Percentiles rank a stretch among this genome's conserved stretches.
These are phyloP conservation scores for Teunomyces funiuensis DNA, from an alignment of 805 yeast genomes.

Conservation along the genomic window DNA sequence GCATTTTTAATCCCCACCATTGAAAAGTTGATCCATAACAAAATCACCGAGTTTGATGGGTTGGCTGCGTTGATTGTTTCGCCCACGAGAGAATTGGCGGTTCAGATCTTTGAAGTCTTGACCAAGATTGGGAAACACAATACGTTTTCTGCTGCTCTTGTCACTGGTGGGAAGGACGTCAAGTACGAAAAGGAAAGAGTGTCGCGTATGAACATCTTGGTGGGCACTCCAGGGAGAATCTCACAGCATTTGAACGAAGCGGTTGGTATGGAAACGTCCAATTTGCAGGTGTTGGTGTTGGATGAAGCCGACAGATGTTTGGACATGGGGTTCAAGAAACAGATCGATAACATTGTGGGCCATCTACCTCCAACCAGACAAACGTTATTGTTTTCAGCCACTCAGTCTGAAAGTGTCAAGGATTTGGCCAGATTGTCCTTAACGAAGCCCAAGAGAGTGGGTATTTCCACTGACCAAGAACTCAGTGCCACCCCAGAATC, in stretches of 20 bases:
- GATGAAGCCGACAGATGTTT: constrained; percentile 93
- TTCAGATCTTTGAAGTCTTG: constrained; percentile 86
- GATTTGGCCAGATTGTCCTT: constrained; percentile 82
- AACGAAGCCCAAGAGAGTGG: constrained; percentile 53
- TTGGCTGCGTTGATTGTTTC: constrained; percentile 87
- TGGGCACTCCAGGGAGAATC: constrained; percentile 90
- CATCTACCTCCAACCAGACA: constrained; percentile 81
- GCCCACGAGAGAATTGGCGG: constrained; percentile 89
- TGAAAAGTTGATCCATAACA: constrained; percentile 63
- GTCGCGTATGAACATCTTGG: constrained; percentile 72
- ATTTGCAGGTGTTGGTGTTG: constrained; percentile 73
- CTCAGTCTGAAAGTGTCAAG: constrained; percentile 78
- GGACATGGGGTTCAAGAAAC: constrained; percentile 89
- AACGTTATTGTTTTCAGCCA: constrained; percentile 82
- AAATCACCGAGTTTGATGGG: constrained; percentile 83
- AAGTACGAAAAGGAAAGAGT: constrained; percentile 79
- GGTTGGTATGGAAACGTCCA: constrained; percentile 70
- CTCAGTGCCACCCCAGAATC: constrained; percentile 77
- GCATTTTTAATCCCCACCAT: constrained; percentile 83
- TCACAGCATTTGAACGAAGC: constrained; percentile 91
- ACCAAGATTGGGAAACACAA: constrained; percentile 76
- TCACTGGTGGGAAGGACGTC: constrained; percentile 91
- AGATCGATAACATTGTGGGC: constrained; percentile 75
- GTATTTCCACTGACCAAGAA: constrained; percentile 42
- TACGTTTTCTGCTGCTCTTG: constrained; percentile 82